These are phyloP conservation scores for Gillenia trifoliata DNA, from an alignment of 306 rosid genomes.

Conservation along the genomic window DNA sequence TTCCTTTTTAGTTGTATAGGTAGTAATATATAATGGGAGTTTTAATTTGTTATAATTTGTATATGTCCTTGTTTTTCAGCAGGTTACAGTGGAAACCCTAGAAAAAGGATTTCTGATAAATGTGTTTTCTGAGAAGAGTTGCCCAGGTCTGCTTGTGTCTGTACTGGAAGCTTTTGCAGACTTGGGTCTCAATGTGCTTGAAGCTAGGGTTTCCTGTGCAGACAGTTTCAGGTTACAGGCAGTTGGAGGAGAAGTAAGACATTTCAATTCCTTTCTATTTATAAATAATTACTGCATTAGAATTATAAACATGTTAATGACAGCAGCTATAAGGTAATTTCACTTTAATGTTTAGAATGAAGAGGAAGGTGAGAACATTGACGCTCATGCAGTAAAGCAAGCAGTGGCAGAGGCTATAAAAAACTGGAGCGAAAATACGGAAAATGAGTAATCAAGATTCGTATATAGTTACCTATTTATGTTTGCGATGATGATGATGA, in stretches of 20 bases:
- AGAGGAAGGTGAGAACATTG: slow-evolving; percentile 38
- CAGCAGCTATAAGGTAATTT: not conserved
- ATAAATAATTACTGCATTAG: not conserved
- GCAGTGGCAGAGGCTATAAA: slow-evolving; percentile 45
- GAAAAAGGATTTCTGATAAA: slow-evolving; percentile 78
- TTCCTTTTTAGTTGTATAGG: not conserved
- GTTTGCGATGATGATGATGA: not conserved
- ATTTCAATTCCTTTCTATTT: not conserved
- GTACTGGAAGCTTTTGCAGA: slow-evolving; percentile 81
- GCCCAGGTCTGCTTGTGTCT: slow-evolving; percentile 83
- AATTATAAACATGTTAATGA: not conserved
- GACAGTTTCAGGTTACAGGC: slow-evolving; percentile 82
- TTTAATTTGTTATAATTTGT: not conserved
- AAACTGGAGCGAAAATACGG: slow-evolving; percentile 42
- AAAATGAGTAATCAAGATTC: slow-evolving; percentile 24
- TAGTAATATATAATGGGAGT: not conserved
- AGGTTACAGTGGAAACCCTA: slow-evolving; percentile 87
- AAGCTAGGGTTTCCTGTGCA: slow-evolving; percentile 99
- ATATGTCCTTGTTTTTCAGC: slow-evolving; percentile 15
- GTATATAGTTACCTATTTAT: not conserved
- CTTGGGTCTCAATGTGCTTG: slow-evolving; percentile 71
- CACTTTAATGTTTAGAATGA: slow-evolving; percentile 30
- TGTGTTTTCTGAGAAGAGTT: slow-evolving; percentile 55
- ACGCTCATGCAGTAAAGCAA: slow-evolving; percentile 43
- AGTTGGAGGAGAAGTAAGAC: slow-evolving; percentile 82